Conservation (phyloP, 2,329 filamentous ascomycete genomes). For the Cladosporium colombiae region DNA sequence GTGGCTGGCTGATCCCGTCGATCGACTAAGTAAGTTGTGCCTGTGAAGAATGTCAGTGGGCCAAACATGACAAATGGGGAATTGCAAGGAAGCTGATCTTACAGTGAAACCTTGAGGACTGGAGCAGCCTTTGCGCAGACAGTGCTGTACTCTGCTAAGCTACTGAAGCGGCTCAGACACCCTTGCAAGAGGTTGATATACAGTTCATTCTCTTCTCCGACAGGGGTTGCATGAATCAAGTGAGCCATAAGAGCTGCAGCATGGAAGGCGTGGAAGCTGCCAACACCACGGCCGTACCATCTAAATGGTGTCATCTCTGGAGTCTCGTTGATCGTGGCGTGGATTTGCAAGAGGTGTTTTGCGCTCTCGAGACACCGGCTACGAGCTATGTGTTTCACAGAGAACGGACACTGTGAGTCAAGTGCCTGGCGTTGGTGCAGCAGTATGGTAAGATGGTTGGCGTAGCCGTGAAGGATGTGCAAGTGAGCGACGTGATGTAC, state of each 20-base stretch:
- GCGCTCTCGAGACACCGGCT: constrained; percentile 39
- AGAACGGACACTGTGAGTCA: constrained; percentile 26
- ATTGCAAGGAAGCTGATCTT: not conserved
- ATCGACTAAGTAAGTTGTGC: not conserved
- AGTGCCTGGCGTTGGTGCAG: constrained; percentile 35
- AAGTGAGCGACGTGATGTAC: constrained; percentile 42
- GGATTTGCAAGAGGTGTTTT: constrained; percentile 38
- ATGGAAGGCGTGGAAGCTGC: constrained; percentile 46
- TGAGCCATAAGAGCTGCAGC: constrained; percentile 29
- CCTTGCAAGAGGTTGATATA: not conserved
- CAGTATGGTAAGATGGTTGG: constrained; percentile 42
- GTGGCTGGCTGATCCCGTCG: not conserved
- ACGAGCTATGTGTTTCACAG: constrained; percentile 33
- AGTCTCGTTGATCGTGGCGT: constrained; percentile 36
- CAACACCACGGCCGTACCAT: constrained; percentile 44
- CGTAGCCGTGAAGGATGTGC: constrained; percentile 45
- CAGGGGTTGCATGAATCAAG: not conserved
- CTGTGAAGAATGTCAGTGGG: not conserved
- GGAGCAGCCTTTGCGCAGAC: not conserved
- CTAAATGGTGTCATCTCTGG: constrained; percentile 40
- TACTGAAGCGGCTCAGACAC: not conserved
- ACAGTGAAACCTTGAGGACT: not conserved
- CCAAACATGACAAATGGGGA: not conserved
- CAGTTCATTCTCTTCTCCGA: not conserved
- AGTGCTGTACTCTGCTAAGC: not conserved